Base-by-base conservation (phyloP, 176 grass and related monocot genomes). In the Aechmea fasciata region DNA sequence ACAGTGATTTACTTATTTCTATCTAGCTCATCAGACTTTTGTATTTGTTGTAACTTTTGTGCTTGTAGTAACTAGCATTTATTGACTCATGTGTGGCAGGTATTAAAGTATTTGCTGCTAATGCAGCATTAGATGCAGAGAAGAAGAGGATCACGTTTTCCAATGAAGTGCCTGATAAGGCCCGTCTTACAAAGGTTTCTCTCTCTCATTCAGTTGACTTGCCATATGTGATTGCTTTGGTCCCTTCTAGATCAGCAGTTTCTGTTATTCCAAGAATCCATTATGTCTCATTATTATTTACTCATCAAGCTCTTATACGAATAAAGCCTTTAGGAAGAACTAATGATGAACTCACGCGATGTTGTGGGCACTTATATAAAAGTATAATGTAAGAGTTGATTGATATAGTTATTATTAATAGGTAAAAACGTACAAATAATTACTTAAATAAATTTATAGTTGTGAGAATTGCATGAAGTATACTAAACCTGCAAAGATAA, bases 51-150 rank as follows among this genome's bases (percentile, higher is more conserved):
- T 18, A 53, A 11, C 26, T 47, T 57, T 49, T 63, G 57, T 23
- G 48, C 66, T 67, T 71, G 25, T 57, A 12, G 10, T 11, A 50
- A 59, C 9, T 47, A 24, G 50, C 28, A 61, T 52, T 26, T 63
- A 51, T 28, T 64, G 81, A 3, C 0, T 81, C 22, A 67, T 78
- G 51, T 29, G 70, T 81, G 20, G 15, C 79, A 96, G 93, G 81
- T 24, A 70, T 92, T 63, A 90, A 83, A 76, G 84, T 90, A 52
- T 84, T 87, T 89, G 89, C 79, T 26, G 69, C 76, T 83, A 79
- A 71, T 72, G 85, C 82, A 61, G 94, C 86, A 48, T 74, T 92
- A 77, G 85, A 85, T 81, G 59, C 82, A 15, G 94, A 97, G 76
- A 83, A 74, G 51, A 81, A 53, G 48, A 87, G 79, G 71, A 64